Conservation (phyloP, 83 land plant genomes). For the Isoetes engelmannii region DNA sequence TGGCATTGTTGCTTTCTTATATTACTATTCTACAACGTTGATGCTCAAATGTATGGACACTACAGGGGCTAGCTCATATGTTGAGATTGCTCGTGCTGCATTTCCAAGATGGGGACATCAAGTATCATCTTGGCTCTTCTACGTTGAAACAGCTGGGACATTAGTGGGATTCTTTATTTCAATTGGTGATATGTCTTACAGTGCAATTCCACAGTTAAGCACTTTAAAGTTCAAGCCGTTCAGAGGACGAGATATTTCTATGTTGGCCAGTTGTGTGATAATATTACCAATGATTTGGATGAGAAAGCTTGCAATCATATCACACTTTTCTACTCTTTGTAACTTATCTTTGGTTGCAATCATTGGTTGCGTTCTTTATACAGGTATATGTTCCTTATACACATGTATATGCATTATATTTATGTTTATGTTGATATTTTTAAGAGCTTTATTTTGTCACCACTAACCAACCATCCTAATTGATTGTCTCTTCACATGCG, state of each 20-base stretch:
- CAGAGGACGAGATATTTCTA: constrained; percentile 2
- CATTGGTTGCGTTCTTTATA: neutral
- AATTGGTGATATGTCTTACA: constrained; percentile 3
- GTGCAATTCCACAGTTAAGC: constrained; percentile 3
- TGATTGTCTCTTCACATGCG: too few species aligned
- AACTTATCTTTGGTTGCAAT: neutral
- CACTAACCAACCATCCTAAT: too few species aligned
- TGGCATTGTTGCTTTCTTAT: neutral
- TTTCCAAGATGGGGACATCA: constrained; percentile 8
- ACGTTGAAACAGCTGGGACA: neutral
- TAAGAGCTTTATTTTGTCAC: too few species aligned
- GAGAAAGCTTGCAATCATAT: neutral
- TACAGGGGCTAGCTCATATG: neutral
- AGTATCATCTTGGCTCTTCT: neutral
- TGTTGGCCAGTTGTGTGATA: neutral
- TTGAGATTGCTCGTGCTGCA: neutral
- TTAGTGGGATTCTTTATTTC: constrained; percentile 7
- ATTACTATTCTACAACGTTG: neutral
- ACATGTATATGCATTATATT: too few species aligned
- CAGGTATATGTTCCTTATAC: neutral
- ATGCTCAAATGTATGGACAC: constrained; percentile 1
- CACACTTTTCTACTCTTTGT: neutral
- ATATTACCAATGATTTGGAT: constrained; percentile 7
- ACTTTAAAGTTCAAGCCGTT: neutral
- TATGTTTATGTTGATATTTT: too few species aligned